phyloP scores from a whole-genome alignment of 176 grass and related monocot species.

The Puccinellia tenuiflora region DNA sequence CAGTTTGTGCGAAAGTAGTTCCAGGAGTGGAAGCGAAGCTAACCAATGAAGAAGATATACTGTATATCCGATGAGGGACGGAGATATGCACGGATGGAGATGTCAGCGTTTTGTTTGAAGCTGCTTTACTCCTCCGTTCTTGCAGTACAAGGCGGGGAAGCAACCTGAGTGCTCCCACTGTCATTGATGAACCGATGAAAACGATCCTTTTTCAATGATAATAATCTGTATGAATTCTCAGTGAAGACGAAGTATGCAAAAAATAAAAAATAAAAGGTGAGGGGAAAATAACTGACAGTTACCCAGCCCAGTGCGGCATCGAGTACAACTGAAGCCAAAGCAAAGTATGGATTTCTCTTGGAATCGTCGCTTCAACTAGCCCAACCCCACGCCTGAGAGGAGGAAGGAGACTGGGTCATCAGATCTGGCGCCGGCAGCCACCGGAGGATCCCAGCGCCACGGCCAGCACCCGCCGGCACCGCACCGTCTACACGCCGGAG shows the following conservation, averaged over 20 bases:
- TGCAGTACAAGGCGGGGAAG: constrained; percentile 22
- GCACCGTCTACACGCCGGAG: no score
- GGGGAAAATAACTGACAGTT: no score
- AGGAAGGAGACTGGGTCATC: no score
- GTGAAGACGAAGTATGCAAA: not conserved
- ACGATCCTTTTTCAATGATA: not conserved
- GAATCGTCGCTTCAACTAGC: not conserved
- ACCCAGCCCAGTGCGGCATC: not conserved
- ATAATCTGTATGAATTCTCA: no score
- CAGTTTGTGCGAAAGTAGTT: constrained; percentile 28
- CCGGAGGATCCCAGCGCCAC: no score
- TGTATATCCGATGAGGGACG: not conserved
- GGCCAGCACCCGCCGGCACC: no score
- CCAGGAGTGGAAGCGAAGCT: constrained; percentile 41
- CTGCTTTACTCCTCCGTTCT: constrained; percentile 33
- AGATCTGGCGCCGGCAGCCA: no score
- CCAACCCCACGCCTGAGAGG: no score
- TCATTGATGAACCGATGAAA: not conserved
- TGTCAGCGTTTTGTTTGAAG: constrained; percentile 39
- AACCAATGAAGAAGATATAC: not conserved
- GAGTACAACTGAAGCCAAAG: not conserved
- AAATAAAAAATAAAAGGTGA: no score
- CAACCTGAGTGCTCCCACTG: not conserved
- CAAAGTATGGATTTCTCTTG: not conserved
- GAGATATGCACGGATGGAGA: constrained; percentile 24